These are phyloP conservation scores for Gossypium schwendimanii DNA, from an alignment of 441 rosid genomes.

Conservation along the genomic window DNA sequence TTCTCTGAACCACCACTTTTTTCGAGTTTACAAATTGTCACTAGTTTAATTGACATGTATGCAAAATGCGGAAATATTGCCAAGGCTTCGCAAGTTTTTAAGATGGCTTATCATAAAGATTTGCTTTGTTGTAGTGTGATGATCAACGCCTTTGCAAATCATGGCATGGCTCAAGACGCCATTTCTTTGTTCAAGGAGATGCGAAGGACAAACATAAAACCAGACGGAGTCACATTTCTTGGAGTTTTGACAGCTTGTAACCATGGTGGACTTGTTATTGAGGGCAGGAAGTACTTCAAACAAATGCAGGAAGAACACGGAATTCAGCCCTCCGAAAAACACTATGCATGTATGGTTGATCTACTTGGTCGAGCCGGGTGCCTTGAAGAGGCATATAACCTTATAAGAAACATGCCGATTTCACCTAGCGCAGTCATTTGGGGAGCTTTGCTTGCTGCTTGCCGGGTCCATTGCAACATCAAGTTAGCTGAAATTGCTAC, in stretches of 20 bases:
- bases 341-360: slow-evolving; percentile 31
- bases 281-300: slow-evolving; percentile 25
- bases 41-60: slow-evolving; percentile 25
- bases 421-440: slow-evolving; percentile 19
- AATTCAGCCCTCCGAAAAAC: slow-evolving; percentile 28
- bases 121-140: slow-evolving; percentile 24
- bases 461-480: slow-evolving; percentile 19
- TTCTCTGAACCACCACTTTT: slow-evolving; percentile 23
- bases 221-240: slow-evolving; percentile 26
- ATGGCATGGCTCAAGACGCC: slow-evolving; percentile 26
- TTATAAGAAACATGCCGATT: slow-evolving; percentile 22
- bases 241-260: slow-evolving; percentile 32
- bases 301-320: slow-evolving; percentile 25
- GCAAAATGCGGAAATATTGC: slow-evolving; percentile 25
- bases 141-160: slow-evolving; percentile 28
- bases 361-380: slow-evolving; percentile 32
- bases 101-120: slow-evolving; percentile 17
- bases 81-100: slow-evolving; percentile 18
- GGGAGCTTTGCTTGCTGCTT: slow-evolving; percentile 17
- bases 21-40: background rate
- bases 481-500: slow-evolving; percentile 27
- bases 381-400: slow-evolving; percentile 24
- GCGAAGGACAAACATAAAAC: slow-evolving; percentile 20
- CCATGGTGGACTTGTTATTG: slow-evolving; percentile 26
- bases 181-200: slow-evolving; percentile 25